phyloP scores from a whole-genome alignment of 345 rosid species.

The Iberis pinnata region DNA sequence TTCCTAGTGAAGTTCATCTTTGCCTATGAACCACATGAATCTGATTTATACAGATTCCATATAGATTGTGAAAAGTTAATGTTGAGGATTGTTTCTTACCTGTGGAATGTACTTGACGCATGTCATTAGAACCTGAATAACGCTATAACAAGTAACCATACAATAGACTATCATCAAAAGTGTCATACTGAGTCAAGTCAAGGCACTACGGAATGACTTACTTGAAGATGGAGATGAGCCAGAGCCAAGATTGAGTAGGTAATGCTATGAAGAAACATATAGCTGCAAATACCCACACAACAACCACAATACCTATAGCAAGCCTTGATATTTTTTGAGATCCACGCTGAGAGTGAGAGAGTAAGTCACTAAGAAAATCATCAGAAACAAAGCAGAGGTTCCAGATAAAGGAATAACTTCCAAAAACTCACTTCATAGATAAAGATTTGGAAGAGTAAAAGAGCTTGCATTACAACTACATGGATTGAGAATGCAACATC shows the following conservation, averaged over 20 bases:
- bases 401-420: neutral
- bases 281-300: slow-evolving; percentile 54
- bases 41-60: neutral
- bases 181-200: neutral
- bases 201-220: slow-evolving; percentile 32
- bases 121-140: slow-evolving; percentile 82
- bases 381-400: slow-evolving; percentile 4
- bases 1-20: slow-evolving; percentile 71
- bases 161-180: no score
- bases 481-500: slow-evolving; percentile 91
- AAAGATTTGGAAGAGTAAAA: slow-evolving; percentile 58
- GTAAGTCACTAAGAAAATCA: slow-evolving; percentile 5
- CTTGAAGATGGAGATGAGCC: slow-evolving; percentile 77
- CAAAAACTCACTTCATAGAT: slow-evolving; percentile 61
- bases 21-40: slow-evolving; percentile 41
- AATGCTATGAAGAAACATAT: slow-evolving; percentile 70
- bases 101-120: slow-evolving; percentile 80
- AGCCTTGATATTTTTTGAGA: slow-evolving; percentile 64
- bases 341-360: slow-evolving; percentile 85
- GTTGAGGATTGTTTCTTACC: slow-evolving; percentile 37
- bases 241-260: slow-evolving; percentile 70
- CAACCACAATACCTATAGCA: slow-evolving; percentile 43
- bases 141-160: slow-evolving; percentile 47
- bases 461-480: slow-evolving; percentile 67
- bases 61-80: neutral